Evolutionary conservation across 352 stramenopile species (phyloP).

Genomic region (Phytophthora capsici): DNA sequence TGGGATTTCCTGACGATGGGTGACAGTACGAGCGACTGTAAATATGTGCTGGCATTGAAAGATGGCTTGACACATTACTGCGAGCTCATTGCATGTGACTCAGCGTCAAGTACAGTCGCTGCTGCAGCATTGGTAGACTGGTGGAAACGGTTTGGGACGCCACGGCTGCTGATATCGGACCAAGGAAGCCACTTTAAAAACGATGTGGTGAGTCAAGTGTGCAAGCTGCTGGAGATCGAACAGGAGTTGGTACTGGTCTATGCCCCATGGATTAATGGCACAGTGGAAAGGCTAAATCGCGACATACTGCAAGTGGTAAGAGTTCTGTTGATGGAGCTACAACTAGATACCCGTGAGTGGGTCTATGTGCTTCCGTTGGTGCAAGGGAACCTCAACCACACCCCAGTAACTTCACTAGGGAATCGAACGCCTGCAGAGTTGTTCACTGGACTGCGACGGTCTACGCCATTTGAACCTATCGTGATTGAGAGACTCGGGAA

Average conservation of each 20-base stretch:
- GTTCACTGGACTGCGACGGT: too few species aligned
- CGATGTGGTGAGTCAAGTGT: neutral
- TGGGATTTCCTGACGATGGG: neutral
- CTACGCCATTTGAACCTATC: too few species aligned
- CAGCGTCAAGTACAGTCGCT: neutral
- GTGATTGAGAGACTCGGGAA: too few species aligned
- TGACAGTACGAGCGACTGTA: neutral
- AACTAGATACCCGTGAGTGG: slow-evolving; percentile 1
- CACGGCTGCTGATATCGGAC: neutral
- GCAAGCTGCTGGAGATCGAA: neutral
- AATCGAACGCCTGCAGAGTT: neutral
- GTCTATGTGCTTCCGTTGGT: neutral
- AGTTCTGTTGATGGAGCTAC: neutral
- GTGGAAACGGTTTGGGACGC: neutral
- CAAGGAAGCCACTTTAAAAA: neutral
- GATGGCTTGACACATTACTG: neutral
- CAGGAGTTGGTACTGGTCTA: neutral
- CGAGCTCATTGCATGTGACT: neutral
- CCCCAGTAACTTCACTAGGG: neutral
- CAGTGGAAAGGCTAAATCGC: neutral
- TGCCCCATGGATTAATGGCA: neutral
- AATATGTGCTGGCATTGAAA: neutral
- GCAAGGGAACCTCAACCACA: neutral
- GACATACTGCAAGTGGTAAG: neutral
- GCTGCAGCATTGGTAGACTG: neutral